Evolutionary conservation across 768 basidiomycete species (phyloP), one percentile per base, ranked within the genome.

Genomic region (Leccinum subgranulosum): DNA sequence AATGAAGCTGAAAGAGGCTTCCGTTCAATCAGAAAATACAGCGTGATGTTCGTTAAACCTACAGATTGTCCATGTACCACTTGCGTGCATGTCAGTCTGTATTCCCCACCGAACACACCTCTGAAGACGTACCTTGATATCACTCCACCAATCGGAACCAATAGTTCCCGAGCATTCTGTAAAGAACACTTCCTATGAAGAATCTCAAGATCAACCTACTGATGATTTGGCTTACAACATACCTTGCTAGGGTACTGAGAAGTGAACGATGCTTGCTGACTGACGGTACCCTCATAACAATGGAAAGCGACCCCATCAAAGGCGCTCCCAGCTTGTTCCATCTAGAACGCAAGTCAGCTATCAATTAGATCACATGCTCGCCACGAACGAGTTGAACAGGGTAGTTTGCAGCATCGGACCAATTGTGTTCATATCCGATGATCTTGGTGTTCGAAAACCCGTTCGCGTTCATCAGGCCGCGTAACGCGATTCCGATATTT

Each of bases 61-160:
- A 87, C 83, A 88, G 70, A 62, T 86, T 85, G 58, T 84, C 78
- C 79, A 86, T 82, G 59, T 86, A 84, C 86, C 86, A 88, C 84
- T 85, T 55, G 41, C 3, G 27, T 39, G 23, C 15, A 43, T 14
- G 51, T 72, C 41, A 71, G 53, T 45, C 39, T 31, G 15, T 34
- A 46, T 36, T 41, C 21, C n/a, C 31, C 5, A 31, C 6, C 4
- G 2, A 29, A 17, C 6, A 17, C 6, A 3, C 23, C 6, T 31
- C 6, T 15, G 17, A 50, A 9, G 29, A 51, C 71, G 6, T 59
- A 84, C 87, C 79, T 90, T 90, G 70, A 90, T 84, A 62, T 90
- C 87, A 49, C 74, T 75, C 89, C 89, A 92, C 88, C 88, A 91
- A 66, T 90, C 86, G 9, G 81, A 80, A 14, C 86, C 85, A 54